phyloP scores from a whole-genome alignment of 129 eudicot genomes.

The Solidago caesia region DNA sequence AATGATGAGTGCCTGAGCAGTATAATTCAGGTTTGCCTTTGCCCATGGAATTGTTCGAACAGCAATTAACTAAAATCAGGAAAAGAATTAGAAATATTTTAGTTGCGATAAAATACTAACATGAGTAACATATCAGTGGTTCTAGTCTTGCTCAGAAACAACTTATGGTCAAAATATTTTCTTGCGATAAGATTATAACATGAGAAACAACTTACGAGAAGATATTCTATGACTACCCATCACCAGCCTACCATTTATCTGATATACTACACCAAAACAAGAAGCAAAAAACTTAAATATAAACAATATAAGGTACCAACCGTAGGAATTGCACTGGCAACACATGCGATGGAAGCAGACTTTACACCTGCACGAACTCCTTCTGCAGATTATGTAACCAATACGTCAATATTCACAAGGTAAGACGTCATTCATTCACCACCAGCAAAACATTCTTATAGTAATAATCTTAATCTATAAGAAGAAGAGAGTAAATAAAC shows the following conservation, averaged over 20 bases:
- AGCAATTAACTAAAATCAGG: constrained; percentile 53
- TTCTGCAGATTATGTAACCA: constrained; percentile 47
- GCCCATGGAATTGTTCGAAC: constrained; percentile 79
- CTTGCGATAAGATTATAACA: neutral
- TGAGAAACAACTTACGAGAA: no score
- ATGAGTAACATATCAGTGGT: neutral
- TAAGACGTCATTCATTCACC: no score
- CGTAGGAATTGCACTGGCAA: constrained; percentile 73
- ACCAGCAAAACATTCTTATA: no score
- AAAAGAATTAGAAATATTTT: constrained; percentile 9
- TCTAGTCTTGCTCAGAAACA: neutral
- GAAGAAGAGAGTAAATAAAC: no score
- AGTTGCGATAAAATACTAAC: neutral
- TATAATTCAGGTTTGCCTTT: constrained; percentile 75
- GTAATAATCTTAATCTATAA: neutral
- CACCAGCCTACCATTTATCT: neutral
- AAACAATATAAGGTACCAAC: constrained; percentile 31
- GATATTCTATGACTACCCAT: no score
- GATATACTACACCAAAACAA: neutral
- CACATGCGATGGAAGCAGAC: constrained; percentile 79
- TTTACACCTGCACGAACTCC: constrained; percentile 80
- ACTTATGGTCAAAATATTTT: neutral
- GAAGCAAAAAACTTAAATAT: neutral
- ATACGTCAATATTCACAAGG: neutral
- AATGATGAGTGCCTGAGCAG: constrained; percentile 86